phyloP scores from a whole-genome alignment of 2,329 filamentous ascomycete genomes.

The Penicillium olsonii region DNA sequence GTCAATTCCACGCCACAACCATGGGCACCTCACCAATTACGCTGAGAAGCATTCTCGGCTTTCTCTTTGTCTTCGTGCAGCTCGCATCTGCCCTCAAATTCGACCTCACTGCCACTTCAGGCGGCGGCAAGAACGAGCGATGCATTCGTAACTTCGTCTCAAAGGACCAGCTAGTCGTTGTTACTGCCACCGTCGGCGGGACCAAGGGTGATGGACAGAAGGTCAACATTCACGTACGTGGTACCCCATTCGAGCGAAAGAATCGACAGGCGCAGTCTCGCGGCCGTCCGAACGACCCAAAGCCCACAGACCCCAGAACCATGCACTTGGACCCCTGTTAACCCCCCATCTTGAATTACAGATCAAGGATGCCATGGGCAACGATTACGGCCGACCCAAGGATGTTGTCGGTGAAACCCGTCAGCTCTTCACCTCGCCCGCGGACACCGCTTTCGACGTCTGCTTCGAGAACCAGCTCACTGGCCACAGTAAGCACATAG shows the following conservation, averaged over 20 bases:
- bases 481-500: conserved; percentile 60
- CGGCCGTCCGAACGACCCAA: background rate
- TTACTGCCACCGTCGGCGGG: conserved; percentile 87
- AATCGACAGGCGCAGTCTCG: background rate
- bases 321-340: background rate
- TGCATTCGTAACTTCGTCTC: conserved; percentile 96
- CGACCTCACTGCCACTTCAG: conserved; percentile 72
- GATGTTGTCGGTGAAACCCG: conserved; percentile 90
- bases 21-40: conserved; percentile 35
- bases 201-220: conserved; percentile 85
- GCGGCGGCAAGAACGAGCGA: conserved; percentile 70
- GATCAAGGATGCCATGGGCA: conserved; percentile 94
- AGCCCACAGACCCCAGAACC: background rate
- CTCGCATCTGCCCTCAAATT: conserved; percentile 77
- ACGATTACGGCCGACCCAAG: conserved; percentile 90
- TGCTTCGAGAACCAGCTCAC: conserved; percentile 88
- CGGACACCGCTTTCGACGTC: conserved; percentile 90
- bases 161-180: conserved; percentile 89
- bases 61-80: conserved; percentile 39
- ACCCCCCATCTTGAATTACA: conserved; percentile 42
- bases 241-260: background rate
- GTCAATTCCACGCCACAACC: conserved; percentile 26
- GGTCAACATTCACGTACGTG: conserved; percentile 84
- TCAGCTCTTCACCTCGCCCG: conserved; percentile 90
- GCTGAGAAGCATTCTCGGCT: conserved; percentile 32